phyloP scores from a whole-genome alignment of 169 alveolate genomes.

The Plasmodium knowlesi region DNA sequence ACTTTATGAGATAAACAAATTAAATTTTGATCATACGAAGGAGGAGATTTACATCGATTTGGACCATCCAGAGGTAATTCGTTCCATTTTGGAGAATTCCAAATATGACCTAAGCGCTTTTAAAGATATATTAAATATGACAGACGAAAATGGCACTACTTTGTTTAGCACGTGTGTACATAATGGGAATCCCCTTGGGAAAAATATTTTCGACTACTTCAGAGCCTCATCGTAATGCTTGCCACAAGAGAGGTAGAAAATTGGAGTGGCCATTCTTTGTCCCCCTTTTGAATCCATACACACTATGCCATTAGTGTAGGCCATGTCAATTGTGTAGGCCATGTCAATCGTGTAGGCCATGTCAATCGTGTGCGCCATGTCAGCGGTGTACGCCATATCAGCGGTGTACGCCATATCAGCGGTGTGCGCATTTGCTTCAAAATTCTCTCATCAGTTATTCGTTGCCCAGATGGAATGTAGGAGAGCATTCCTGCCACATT shows the following conservation, averaged over 20 bases:
- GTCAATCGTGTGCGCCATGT: no score
- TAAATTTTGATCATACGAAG: slow-evolving; percentile 19
- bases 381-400: no score
- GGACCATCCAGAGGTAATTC: slow-evolving; percentile 2
- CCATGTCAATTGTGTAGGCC: no score
- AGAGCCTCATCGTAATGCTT: not conserved
- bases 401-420: no score
- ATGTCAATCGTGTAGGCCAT: no score
- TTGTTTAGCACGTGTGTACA: slow-evolving; percentile 2
- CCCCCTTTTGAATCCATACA: not conserved
- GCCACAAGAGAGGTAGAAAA: not conserved
- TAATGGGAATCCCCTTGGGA: not conserved
- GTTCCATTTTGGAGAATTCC: slow-evolving; percentile 20
- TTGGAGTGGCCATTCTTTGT: not conserved
- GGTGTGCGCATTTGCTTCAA: not conserved
- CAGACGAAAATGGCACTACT: slow-evolving; percentile 35
- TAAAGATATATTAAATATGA: slow-evolving; percentile 8
- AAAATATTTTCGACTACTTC: slow-evolving; percentile 10
- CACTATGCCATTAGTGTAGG: not conserved
- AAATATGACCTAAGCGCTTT: slow-evolving; percentile 11
- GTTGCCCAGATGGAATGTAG: not conserved
- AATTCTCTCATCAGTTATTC: not conserved
- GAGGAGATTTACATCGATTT: slow-evolving; percentile 22
- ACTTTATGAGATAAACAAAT: slow-evolving; percentile 27
- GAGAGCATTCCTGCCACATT: not conserved